A percentile compares a stretch with the other conserved stretches of the same genome.
phyloP scores from a whole-genome alignment of 805 yeast species.

The Nakazawaea holstii region DNA sequence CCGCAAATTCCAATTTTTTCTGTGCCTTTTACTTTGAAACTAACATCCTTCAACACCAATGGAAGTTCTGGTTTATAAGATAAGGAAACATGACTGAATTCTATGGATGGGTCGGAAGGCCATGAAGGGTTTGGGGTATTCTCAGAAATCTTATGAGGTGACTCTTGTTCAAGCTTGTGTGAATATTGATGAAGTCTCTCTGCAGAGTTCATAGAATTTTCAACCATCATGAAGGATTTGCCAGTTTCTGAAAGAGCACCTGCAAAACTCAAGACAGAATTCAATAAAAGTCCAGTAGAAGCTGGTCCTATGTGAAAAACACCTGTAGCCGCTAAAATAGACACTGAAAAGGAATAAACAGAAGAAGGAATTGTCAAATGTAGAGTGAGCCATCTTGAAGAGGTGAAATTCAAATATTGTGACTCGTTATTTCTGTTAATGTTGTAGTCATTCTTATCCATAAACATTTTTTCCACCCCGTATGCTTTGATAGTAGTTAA shows the following conservation, averaged over 20 bases:
- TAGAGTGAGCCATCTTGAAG: slow-evolving; percentile 61
- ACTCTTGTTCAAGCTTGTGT: slow-evolving; percentile 42
- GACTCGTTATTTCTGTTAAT: slow-evolving; percentile 39
- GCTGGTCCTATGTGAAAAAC: slow-evolving; percentile 53
- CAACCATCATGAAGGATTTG: slow-evolving; percentile 40
- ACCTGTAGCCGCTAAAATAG: slow-evolving; percentile 53
- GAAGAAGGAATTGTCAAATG: slow-evolving; percentile 45
- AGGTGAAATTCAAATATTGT: slow-evolving; percentile 41
- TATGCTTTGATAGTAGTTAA: slow-evolving; percentile 43
- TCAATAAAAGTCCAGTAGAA: slow-evolving; percentile 56
- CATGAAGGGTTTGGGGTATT: slow-evolving; percentile 45
- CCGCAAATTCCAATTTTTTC: slow-evolving; percentile 65
- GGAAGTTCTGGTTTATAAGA: slow-evolving; percentile 64
- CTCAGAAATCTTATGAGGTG: slow-evolving; percentile 27
- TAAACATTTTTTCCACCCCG: slow-evolving; percentile 25
- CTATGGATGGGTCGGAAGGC: slow-evolving; percentile 62
- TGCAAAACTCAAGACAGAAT: slow-evolving; percentile 56
- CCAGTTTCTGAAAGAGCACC: slow-evolving; percentile 46
- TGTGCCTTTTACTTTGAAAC: slow-evolving; percentile 41
- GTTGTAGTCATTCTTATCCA: slow-evolving; percentile 28
- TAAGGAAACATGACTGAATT: slow-evolving; percentile 50
- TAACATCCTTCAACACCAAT: slow-evolving; percentile 52
- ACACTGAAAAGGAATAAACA: slow-evolving; percentile 38
- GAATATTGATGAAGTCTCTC: slow-evolving; percentile 62
- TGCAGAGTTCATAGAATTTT: slow-evolving; percentile 54